These are phyloP conservation scores for Heritiera littoralis DNA, from an alignment of 345 rosid species.

Conservation along the genomic window DNA sequence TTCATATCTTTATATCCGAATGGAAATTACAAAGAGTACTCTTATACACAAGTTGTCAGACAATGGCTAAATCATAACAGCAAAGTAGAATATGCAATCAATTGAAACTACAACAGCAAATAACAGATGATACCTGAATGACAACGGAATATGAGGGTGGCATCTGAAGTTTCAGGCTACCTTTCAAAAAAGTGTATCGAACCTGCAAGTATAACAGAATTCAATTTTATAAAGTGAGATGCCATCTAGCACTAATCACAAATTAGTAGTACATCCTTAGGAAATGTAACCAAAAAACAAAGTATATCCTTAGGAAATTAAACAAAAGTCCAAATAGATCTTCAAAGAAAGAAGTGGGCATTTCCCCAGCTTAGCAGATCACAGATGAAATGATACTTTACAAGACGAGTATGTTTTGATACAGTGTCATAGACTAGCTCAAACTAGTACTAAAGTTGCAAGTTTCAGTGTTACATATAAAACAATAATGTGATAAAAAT, in stretches of 20 bases:
- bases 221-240: conserved; percentile 3
- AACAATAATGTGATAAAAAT: background rate
- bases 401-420: background rate
- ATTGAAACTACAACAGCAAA: background rate
- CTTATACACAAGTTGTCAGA: background rate
- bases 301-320: background rate
- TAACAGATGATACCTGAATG: conserved; percentile 58
- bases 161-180: conserved; percentile 63
- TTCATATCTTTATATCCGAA: background rate
- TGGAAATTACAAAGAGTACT: background rate
- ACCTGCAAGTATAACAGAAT: conserved; percentile 43
- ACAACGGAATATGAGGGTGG: conserved; percentile 61
- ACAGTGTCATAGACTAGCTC: background rate
- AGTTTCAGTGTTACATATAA: background rate
- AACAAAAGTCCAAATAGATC: background rate
- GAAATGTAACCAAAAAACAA: background rate
- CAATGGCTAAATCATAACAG: background rate
- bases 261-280: background rate
- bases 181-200: conserved; percentile 67
- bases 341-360: background rate
- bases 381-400: background rate
- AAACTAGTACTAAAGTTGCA: background rate
- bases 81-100: background rate
- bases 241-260: background rate
- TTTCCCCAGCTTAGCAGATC: background rate